A percentile compares a stretch with the other conserved stretches of the same genome.
phyloP scores from a whole-genome alignment of 208 protist species.

The Acanthamoeba polyphaga region DNA sequence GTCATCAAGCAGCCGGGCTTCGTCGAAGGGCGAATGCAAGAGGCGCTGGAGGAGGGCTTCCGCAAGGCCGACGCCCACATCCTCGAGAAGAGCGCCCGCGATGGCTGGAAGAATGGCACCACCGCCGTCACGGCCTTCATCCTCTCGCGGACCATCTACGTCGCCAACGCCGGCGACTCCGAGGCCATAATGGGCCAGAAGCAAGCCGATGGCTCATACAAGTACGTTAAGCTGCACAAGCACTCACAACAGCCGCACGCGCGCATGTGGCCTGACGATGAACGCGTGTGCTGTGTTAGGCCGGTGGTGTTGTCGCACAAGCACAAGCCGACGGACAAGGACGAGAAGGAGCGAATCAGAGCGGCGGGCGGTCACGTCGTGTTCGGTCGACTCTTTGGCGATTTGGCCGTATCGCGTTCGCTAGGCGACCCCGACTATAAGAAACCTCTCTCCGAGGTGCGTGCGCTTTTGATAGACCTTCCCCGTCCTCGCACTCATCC shows the following conservation, averaged over 20 bases:
- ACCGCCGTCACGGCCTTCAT: not conserved
- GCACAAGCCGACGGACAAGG: slow-evolving; percentile 77
- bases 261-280: not conserved
- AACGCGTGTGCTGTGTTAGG: not conserved
- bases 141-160: not conserved
- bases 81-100: not conserved
- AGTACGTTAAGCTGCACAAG: not conserved
- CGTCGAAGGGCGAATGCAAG: not conserved
- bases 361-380: slow-evolving; percentile 69
- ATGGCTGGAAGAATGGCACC: slow-evolving; percentile 38
- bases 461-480: not conserved
- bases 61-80: not conserved
- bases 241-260: not conserved
- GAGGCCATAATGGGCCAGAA: slow-evolving; percentile 1
- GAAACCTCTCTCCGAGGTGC: slow-evolving; percentile 32
- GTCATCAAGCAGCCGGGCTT: not conserved
- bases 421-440: slow-evolving; percentile 78
- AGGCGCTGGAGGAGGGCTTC: slow-evolving; percentile 1
- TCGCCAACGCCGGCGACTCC: slow-evolving; percentile 21
- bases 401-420: slow-evolving; percentile 80
- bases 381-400: slow-evolving; percentile 76
- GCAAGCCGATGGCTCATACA: not conserved
- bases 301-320: not conserved
- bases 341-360: slow-evolving; percentile 78
- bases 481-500: not conserved